Base-by-base conservation (phyloP, 2,329 filamentous ascomycete genomes). In the Curvularia sp. region DNA sequence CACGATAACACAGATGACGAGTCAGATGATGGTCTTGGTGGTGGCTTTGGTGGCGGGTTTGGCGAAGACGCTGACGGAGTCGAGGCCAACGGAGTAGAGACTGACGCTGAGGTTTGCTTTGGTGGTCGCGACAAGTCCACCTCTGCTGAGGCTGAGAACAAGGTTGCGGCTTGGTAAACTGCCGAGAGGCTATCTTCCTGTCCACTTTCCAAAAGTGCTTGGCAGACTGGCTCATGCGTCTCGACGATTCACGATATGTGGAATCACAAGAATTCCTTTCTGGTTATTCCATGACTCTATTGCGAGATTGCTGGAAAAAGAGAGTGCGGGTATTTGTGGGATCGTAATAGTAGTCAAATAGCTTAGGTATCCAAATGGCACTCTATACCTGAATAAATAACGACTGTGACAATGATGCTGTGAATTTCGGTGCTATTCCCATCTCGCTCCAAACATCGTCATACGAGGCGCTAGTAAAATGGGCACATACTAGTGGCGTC, bases 1-100 rank as follows among this genome's bases (percentile, higher is more conserved):
- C 78, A 86, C 20, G 86, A 88, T 38, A 82, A 86, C 43, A 74
- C 74, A 18, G 75, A 77, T 18, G 70, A 77, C 22, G 75, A 78
- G 63, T 73, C 71, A 13, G 72, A 72, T 33, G 64, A 61, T 31
- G 67, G 62, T 18, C 53, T 67, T 47, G 63, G 49, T 47, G 68
- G 54, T 44, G 64, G 53, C 15, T 18, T 18, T 18, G 18, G 18
- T 18, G 18, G 18, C 18, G 18, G 18, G 18, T 47, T 61, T 38
- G 62, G 59, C 22, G 61, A 33, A 18, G 59, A 56, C 3, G 42
- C 60, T 38, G 58, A 56, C 15, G 60, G 55, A 41, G 65, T 64
- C 50, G 57, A 64, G 12, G 60, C 53, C 48, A 55, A 46, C 38
- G 52, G 58, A 56, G 18, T 18, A 18, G 18, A 18, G 18, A 18